Base-by-base conservation (phyloP, 169 alveolate species). In the Babesia divergens region DNA sequence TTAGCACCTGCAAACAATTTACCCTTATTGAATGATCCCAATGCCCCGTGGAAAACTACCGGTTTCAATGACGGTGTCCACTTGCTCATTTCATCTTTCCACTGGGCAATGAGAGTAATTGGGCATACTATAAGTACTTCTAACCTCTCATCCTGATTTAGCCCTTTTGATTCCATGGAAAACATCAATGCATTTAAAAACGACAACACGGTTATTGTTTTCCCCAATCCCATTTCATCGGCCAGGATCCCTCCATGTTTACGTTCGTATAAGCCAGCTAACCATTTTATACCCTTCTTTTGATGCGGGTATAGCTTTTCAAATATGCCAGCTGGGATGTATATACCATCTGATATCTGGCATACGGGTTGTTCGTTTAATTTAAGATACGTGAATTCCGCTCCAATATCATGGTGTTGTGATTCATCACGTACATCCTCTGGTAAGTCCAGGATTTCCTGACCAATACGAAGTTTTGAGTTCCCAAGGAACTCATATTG, bases 161-260 rank as follows among this genome's bases (percentile, higher is more conserved):
- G 3, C 26, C 14, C 44, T 11, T 64, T 49, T n/a, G 44, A 29
- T 24, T 71, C 65, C 13, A 29, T 32, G 4, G 82, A 79, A 47
- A 75, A 76, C 3, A 60, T 58, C n/a, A 55, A 43, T 8, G 84
- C 65, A 47, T 65, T 62, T 26, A 80, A 42, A 40, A 68, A 47
- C 3, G 86, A 53, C 35, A 70, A 46, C 5, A 80, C 34, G 16
- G 86, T 65, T 26, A 59, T 50, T n/a, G 84, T 65, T 50, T 66
- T 80, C 7, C 84, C 95, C 92, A 91, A 83, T 3, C 95, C 95
- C 95, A 91, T 91, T 60, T 91, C 95, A 82, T 91, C 95, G 2
- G 95, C 95, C 18, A 91, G 65, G 28, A 91, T 80, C 14, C 88
- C 88, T 16, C 88, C 88, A 50, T 46, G 68, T 34, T 52, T 71